Conservation (phyloP, 148 eudicot genomes). For the Rhododendron simsii region DNA sequence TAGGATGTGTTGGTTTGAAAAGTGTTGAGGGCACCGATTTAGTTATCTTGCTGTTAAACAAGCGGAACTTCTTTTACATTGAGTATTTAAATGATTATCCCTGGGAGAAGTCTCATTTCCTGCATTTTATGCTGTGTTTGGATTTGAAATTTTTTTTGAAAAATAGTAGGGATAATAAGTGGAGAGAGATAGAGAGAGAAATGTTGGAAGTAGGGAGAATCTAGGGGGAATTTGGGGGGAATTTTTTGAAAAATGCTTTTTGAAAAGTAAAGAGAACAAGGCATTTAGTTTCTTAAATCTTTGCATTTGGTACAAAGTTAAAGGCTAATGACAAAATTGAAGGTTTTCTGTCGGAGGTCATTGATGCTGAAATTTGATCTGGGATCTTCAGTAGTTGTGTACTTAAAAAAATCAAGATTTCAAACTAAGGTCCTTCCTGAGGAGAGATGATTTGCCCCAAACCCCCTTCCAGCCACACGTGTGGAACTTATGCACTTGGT, state of each 20-base stretch:
- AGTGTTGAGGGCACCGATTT: background rate
- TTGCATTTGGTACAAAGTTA: background rate
- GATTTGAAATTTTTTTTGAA: no score
- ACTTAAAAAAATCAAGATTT: background rate
- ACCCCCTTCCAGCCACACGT: background rate
- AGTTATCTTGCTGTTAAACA: background rate
- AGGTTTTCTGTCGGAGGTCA: background rate
- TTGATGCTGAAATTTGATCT: background rate
- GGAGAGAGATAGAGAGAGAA: no score
- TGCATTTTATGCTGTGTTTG: background rate
- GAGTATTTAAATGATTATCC: background rate
- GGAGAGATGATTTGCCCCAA: background rate
- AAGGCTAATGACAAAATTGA: background rate
- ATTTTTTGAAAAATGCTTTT: no score
- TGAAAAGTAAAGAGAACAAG: no score
- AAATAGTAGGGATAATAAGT: no score
- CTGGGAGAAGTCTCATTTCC: background rate
- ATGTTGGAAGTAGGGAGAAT: no score
- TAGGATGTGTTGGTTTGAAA: background rate
- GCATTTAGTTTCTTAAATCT: background rate
- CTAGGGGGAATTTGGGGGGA: no score
- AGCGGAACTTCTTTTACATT: background rate
- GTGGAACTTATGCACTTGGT: background rate
- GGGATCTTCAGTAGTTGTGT: background rate
- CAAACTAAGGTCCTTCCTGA: background rate